Percentiles rank a stretch among this genome's conserved stretches.
These are phyloP conservation scores for Agrostemma githago DNA, from an alignment of 148 eudicot species.

Conservation along the genomic window DNA sequence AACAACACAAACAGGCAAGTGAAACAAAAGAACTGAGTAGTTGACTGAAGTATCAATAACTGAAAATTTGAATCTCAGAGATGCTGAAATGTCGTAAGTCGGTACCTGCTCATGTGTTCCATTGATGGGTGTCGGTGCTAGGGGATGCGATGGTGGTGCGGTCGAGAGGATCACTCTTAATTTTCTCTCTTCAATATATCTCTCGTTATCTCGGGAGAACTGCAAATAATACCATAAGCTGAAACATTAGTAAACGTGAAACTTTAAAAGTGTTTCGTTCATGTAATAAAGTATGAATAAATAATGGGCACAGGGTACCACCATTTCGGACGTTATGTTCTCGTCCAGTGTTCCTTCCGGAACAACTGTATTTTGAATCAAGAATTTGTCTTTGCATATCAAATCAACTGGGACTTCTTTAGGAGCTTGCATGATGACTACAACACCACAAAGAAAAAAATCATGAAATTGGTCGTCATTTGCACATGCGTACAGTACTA, in stretches of 20 bases:
- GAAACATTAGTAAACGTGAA: background rate
- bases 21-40: background rate
- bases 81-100: constrained; percentile 21
- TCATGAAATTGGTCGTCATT: background rate
- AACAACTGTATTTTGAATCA: constrained; percentile 76
- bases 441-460: constrained; percentile 16
- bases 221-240: constrained; percentile 13
- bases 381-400: constrained; percentile 91
- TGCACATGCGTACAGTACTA: background rate
- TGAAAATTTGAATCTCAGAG: constrained; percentile 16
- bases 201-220: constrained; percentile 41
- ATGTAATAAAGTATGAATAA: background rate
- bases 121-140: constrained; percentile 43
- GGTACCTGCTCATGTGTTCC: constrained; percentile 42
- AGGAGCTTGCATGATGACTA: constrained; percentile 89
- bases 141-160: constrained; percentile 46
- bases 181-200: constrained; percentile 69
- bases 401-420: constrained; percentile 55
- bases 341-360: constrained; percentile 66
- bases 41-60: background rate
- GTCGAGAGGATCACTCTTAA: constrained; percentile 63
- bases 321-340: constrained; percentile 67
- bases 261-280: constrained; percentile 1
- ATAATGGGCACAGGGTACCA: constrained; percentile 27
- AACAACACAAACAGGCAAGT: background rate